These are phyloP conservation scores for Fagopyrum esculentum DNA, from an alignment of 148 eudicot species.

Conservation along the genomic window DNA sequence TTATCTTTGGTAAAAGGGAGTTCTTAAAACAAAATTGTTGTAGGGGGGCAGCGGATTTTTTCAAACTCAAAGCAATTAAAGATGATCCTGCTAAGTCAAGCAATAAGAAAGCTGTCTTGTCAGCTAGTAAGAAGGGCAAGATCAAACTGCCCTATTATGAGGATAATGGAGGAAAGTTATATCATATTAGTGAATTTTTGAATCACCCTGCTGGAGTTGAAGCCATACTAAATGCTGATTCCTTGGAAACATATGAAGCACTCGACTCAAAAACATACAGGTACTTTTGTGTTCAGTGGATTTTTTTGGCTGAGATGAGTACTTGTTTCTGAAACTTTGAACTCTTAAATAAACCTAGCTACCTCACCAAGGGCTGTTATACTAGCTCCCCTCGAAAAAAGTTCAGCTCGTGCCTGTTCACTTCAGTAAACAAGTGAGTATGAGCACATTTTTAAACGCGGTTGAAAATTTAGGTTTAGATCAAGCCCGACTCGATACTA, in stretches of 20 bases:
- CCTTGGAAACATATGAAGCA: slow-evolving; percentile 47
- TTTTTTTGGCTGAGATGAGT: not conserved
- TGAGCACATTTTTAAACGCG: no score
- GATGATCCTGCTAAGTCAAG: slow-evolving; percentile 36
- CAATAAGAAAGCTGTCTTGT: slow-evolving; percentile 52
- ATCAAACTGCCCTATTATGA: slow-evolving; percentile 50
- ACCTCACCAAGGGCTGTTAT: no score
- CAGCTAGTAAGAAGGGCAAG: slow-evolving; percentile 57
- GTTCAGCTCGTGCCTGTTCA: no score
- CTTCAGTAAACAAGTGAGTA: no score
- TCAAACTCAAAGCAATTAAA: slow-evolving; percentile 29
- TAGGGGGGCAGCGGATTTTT: slow-evolving; percentile 39
- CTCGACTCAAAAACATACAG: slow-evolving; percentile 68
- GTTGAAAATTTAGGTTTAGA: no score
- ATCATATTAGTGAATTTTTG: slow-evolving; percentile 60
- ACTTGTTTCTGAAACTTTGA: no score
- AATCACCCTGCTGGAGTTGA: slow-evolving; percentile 70
- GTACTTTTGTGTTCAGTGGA: slow-evolving; percentile 19
- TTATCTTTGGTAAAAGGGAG: not conserved
- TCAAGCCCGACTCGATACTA: no score
- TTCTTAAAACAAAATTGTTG: slow-evolving; percentile 4
- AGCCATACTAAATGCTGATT: slow-evolving; percentile 65
- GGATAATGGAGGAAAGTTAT: slow-evolving; percentile 24
- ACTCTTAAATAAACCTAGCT: no score
- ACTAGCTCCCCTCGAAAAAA: no score